Base-by-base conservation (phyloP, 2,329 filamentous ascomycete species). In the Cytospora mali region DNA sequence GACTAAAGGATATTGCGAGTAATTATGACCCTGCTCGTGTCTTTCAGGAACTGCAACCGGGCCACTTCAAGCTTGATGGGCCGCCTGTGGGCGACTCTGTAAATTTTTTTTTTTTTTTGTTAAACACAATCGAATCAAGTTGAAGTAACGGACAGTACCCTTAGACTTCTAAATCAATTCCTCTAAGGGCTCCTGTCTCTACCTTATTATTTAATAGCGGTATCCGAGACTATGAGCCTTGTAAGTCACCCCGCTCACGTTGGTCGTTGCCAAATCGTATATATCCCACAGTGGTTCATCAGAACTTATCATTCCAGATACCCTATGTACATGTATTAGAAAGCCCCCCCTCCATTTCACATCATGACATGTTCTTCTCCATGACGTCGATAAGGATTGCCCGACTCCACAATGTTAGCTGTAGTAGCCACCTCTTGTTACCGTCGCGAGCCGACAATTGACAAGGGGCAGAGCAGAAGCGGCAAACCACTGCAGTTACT, bases 1-100 rank as follows among this genome's bases (percentile, higher is more conserved):
- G 66, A 53, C 66, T 78, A 29, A 68, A 69, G 63, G 60, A 39
- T 1, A 62, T 74, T 2, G 69, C 71, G 2, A 55, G 64, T n/a
- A 72, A 70, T 53, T 77, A 75, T 50, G 76, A 78, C 55, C 73
- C 74, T 0, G 50, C 66, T 4, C 67, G 70, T 3, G 68, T 77
- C 6, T 75, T 76, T 27, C 73, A 74, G 69, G 75, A 56, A 55
- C 58, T 71, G 51, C 69, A 71, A 66, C 71, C 70, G 7, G 73
- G 72, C 3, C 68, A 70, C 51, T 74, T 74, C 55, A 72, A 72
- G 67, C 64, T 72, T 13, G 63, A 68, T 13, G 58, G 60, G 6
- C 65, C 62, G 7, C 66, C 67, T 4, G 28, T 67, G 9, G 55
- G 54, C 14, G 61, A 56, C 4, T 39, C 66, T 9, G 33, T 21